Base-by-base conservation (phyloP, 1,139 yeast genomes). In the Diutina scorzettiae region DNA sequence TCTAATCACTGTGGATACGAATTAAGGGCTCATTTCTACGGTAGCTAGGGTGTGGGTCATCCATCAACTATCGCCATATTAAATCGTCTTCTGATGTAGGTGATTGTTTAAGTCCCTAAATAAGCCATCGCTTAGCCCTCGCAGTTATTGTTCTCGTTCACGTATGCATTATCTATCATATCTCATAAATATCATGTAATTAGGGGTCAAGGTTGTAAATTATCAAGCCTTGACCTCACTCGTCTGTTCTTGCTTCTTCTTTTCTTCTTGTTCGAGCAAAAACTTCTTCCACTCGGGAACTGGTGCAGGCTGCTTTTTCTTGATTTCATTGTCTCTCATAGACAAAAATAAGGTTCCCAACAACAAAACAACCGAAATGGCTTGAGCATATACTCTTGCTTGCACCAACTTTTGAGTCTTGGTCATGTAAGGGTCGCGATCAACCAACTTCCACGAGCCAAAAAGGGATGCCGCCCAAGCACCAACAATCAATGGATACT, bases 321-420 rank as follows among this genome's bases (percentile, higher is more conserved):
- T 60, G 44, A 64, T 52, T 52, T 77, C 75, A 49, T 73, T 76
- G 53, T 81, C 89, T 50, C 73, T 77, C 62, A 77, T 66, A 33
- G 78, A 68, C 51, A 81, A 64, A 41, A 78, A 74, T 50, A 81
- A 68, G 3, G 87, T 75, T 30, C 77, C 80, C 48, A 82, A 62
- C 50, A 81, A 64, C 47, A 82, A 64, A 8, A 73, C 68, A 45
- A 81, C 81, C 2, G 89, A 78, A 46, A 84, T 64, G 48, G 83
- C 87, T 62, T 86, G 96, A 7, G 96, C 96, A 58, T 85, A 85
- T 80, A 86, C 86, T 73, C 96, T 81, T 24, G 96, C 95, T 59
- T 84, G 94, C 25, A 85, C 95, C 32, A 85, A 76, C 61, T 86
- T 87, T 63, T 87, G 96, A 4, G 95, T 67, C 46, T 73, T 74